Base-by-base conservation (phyloP, 352 stramenopile species). In the Blastocystis sp. region DNA sequence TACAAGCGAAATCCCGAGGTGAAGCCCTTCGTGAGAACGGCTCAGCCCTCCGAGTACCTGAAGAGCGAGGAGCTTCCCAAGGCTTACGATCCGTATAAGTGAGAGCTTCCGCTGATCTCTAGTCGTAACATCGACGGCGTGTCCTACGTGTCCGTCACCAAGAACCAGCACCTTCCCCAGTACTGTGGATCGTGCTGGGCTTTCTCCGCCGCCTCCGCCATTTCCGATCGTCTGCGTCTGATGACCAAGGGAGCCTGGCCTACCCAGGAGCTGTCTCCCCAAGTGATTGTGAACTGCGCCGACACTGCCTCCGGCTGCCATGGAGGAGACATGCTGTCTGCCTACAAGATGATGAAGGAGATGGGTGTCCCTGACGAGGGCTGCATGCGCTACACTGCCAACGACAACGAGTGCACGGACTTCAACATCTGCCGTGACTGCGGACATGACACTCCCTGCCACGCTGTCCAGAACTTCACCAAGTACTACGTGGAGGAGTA, bases 121-220 rank as follows among this genome's bases (percentile, higher is more conserved):
- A 85, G 75, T 72, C 91, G 93, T 67, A 92, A 97, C 87, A 89
- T 98, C 0, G 90, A 96, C 84, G 94, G 94, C 63, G 92, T 91
- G 86, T 94, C 92, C 88, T 97, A 94, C 88, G 90, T 97, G 21
- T 98, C 95, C 29, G 96, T 94, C 89, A 94, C 94, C 88, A 94
- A 97, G 86, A 99, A 99, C 89, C 96, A 99, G 88, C 96, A 99
- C 89, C 96, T 98, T 81, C 95, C 95, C 29, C 89, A 93, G 88
- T 96, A 94, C 87, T 96, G 92, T 86, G 92, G 92, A 72, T 92
- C 92, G 14, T 95, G 92, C 89, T 95, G 92, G 91, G 89, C 91
- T 2, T 94, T 95, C 85, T 88, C 91, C 91, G 67, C 64, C 89
- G 87, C 21, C 16, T 51, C 21, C 21, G 71, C 69, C 40, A 48